Conservation (phyloP, 169 alveolate genomes). For the Cryptosporidium meleagridis region DNA sequence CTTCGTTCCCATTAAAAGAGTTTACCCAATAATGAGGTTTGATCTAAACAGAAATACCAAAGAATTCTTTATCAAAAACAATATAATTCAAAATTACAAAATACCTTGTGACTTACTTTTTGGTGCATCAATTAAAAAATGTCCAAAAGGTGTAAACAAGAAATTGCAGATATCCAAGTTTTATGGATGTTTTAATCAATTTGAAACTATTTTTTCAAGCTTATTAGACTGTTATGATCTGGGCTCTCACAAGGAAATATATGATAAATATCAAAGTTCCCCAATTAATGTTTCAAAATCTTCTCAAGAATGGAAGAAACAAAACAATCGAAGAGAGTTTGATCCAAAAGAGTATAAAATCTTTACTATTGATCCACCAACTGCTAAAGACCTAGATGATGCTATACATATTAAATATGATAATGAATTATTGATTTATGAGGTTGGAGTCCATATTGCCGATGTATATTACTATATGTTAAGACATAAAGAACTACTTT, state of each 20-base stretch:
- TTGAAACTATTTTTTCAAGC: not conserved
- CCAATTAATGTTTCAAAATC: not conserved
- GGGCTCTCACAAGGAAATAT: not conserved
- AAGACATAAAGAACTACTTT: not conserved
- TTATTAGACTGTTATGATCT: constrained; percentile 2
- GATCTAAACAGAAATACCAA: not conserved
- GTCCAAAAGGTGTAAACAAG: too few relatives aligned
- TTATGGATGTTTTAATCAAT: constrained; percentile 6
- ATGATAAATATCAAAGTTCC: not conserved
- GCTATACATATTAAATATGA: constrained; percentile 77
- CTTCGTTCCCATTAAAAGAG: constrained; percentile 20
- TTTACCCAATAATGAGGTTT: constrained; percentile 13
- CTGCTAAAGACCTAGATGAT: constrained; percentile 84
- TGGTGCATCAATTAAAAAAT: not conserved
- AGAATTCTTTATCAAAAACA: not conserved
- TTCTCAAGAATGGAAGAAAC: constrained; percentile 36
- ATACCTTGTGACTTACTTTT: not conserved
- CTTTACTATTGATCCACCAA: constrained; percentile 82
- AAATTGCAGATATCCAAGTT: not conserved
- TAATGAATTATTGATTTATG: not conserved
- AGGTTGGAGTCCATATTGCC: constrained; percentile 64
- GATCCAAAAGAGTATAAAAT: constrained; percentile 74
- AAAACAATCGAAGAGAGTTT: constrained; percentile 41
- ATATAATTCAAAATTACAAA: not conserved
- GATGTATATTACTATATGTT: constrained; percentile 20